Evolutionary conservation across 2,329 filamentous ascomycete species (phyloP), one percentile per base, ranked within the genome.

Genomic region (Xylariomycetidae sp.): DNA sequence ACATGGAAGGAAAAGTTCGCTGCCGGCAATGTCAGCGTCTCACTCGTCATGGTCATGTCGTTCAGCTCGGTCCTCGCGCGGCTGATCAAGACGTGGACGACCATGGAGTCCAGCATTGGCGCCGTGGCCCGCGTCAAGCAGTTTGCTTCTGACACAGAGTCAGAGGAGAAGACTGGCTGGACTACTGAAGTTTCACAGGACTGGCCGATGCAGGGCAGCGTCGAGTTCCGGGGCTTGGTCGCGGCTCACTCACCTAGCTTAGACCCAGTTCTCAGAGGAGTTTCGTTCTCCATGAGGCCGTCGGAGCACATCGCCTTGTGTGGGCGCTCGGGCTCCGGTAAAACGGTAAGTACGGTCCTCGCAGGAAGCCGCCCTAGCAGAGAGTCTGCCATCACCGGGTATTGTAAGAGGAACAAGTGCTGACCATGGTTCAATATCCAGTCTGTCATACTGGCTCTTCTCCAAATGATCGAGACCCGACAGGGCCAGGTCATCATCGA

Each of bases 61-160:
- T 39, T 53, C 14, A 39, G 38, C 10, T 22, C 28, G 10, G 38
- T 37, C 19, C 35, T 53, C 0, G 40, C 38, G 19, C 24, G 27
- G 12, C 32, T 48, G 13, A 42, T 52, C 19, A 30, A 38, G 10
- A 35, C 28, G 6, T 52, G 42, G 34, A 52, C 47, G 10, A 34
- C 35, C 22, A 25, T 52, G 13, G 48, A 53, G 29, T 47, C 43
- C 5, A 44, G 42, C 3, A 28, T 53, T 5, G 49, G 46, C 3
- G 45, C 50, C 10, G 42, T 53, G 7, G 7, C 25, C 10, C 25
- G 25, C 8, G 8, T 27, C 25, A 27, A 27, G 25, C 9, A 27
- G 10, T 27, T 27, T 14, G 7, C 9, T 8, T 9, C 7, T 7
- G 13, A 8, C 8, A 27, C 25, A 27, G 8, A 8, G 25, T 14